Evolutionary conservation across 2,329 filamentous ascomycete species (phyloP).

Genomic region (Alternaria solani): DNA sequence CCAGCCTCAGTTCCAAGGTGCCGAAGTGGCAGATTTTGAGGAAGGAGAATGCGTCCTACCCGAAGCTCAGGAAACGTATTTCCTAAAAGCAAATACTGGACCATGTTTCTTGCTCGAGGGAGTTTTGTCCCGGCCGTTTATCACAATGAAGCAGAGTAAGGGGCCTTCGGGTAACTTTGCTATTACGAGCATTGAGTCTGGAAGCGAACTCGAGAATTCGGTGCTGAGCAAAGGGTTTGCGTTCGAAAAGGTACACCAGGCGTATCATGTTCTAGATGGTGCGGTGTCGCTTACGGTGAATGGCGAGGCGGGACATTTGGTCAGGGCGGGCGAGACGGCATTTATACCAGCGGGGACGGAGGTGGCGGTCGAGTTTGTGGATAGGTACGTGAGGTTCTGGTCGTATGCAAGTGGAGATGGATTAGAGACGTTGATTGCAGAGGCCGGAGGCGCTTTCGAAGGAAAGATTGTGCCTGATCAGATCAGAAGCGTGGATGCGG

Average conservation of each 20-base stretch:
- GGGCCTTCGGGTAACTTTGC: conserved; percentile 25
- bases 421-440: conserved; percentile 25
- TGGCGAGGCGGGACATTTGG: conserved; percentile 17
- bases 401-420: conserved; percentile 29
- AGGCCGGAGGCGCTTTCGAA: conserved; percentile 25
- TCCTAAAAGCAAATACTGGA: conserved; percentile 29
- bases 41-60: conserved; percentile 18
- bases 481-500: conserved; percentile 5
- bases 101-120: conserved; percentile 27
- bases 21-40: conserved; percentile 18
- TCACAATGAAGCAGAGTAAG: conserved; percentile 24
- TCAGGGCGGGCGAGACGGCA: conserved; percentile 27
- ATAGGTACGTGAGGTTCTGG: conserved; percentile 30
- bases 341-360: conserved; percentile 28
- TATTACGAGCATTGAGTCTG: conserved; percentile 31
- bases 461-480: conserved; percentile 28
- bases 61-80: conserved; percentile 21
- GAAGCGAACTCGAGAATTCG: conserved; percentile 15
- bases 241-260: conserved; percentile 26
- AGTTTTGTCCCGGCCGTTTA: conserved; percentile 24
- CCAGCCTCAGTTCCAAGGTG: conserved; percentile 20
- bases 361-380: conserved; percentile 23
- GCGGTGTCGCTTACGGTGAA: conserved; percentile 20
- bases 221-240: conserved; percentile 20
- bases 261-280: conserved; percentile 26